A percentile compares a stretch with the other conserved stretches of the same genome.
These are phyloP conservation scores for Backusella liffmaniae DNA, from an alignment of 192 early-diverging fungal species.

Conservation along the genomic window DNA sequence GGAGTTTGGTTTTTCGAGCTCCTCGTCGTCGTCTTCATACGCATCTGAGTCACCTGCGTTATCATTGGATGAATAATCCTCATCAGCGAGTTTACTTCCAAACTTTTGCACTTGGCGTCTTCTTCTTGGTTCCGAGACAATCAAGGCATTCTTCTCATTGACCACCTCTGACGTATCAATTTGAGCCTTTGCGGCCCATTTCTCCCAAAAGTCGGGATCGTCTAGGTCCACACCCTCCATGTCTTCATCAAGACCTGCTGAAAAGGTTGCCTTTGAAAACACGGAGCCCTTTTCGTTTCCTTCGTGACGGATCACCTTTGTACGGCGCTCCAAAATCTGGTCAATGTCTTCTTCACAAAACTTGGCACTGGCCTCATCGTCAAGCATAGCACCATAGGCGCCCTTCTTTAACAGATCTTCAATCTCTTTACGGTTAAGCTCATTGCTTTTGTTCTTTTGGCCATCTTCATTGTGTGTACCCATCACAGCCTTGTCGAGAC, in stretches of 20 bases:
- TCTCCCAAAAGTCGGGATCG: slow-evolving; percentile 91
- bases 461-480: slow-evolving; percentile 44
- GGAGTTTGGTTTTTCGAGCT: slow-evolving; percentile 20
- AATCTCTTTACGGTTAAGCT: slow-evolving; percentile 73
- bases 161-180: slow-evolving; percentile 57
- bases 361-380: slow-evolving; percentile 67
- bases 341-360: slow-evolving; percentile 91
- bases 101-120: slow-evolving; percentile 60
- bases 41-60: slow-evolving; percentile 46
- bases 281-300: slow-evolving; percentile 67
- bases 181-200: slow-evolving; percentile 75
- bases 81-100: slow-evolving; percentile 38
- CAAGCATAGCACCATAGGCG: slow-evolving; percentile 83
- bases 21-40: slow-evolving; percentile 37
- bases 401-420: slow-evolving; percentile 87
- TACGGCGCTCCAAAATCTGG: slow-evolving; percentile 74
- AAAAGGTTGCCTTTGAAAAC: slow-evolving; percentile 86
- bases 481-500: slow-evolving; percentile 74
- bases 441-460: slow-evolving; percentile 49
- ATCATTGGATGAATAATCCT: slow-evolving; percentile 41
- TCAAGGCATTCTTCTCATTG: slow-evolving; percentile 58
- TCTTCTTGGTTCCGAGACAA: slow-evolving; percentile 66
- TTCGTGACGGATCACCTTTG: slow-evolving; percentile 77
- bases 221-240: slow-evolving; percentile 67
- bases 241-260: slow-evolving; percentile 35